Percentiles rank a stretch among this genome's conserved stretches.
phyloP scores from a whole-genome alignment of 768 basidiomycete genomes.

The Lanmaoa rubissima region DNA sequence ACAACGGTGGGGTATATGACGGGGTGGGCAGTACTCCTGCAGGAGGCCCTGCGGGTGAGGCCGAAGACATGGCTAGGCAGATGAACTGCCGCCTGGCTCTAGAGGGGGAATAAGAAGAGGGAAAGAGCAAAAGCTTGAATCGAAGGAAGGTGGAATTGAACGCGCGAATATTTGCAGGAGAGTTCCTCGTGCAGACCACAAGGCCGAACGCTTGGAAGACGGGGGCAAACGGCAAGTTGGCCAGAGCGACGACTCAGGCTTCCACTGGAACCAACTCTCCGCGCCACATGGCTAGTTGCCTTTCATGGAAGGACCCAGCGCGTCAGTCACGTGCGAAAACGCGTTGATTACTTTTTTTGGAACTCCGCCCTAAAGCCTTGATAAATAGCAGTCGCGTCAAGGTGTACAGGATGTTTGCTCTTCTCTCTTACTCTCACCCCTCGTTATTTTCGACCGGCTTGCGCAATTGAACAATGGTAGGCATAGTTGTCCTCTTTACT shows the following conservation, averaged over 20 bases:
- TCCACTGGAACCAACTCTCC: conserved; percentile 16
- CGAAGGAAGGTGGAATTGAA: conserved; percentile 15
- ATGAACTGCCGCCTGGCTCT: conserved; percentile 26
- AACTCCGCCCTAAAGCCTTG: conserved; percentile 31
- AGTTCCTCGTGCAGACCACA: conserved; percentile 34
- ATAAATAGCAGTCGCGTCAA: conserved; percentile 33
- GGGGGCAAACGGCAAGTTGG: conserved; percentile 10
- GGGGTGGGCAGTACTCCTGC: conserved; percentile 35
- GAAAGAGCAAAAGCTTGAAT: conserved; percentile 9
- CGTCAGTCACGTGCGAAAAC: conserved; percentile 34
- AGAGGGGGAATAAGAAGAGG: conserved; percentile 2
- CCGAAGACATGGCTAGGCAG: conserved; percentile 33
- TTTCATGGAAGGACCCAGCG: conserved; percentile 20
- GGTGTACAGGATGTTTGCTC: neutral
- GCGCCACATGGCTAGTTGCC: conserved; percentile 19
- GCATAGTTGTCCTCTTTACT: neutral
- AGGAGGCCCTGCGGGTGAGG: conserved; percentile 33
- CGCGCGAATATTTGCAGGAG: conserved; percentile 21
- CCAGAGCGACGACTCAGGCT: conserved; percentile 1
- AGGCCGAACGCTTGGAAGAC: conserved; percentile 17
- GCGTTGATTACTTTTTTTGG: conserved; percentile 32
- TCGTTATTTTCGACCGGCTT: conserved; percentile 10
- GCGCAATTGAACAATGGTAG: conserved; percentile 33
- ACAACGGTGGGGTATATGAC: conserved; percentile 41
- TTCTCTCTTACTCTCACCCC: conserved; percentile 21